These are phyloP conservation scores for Penicillium sp. DNA, from an alignment of 2,329 filamentous ascomycete genomes.

Conservation along the genomic window DNA sequence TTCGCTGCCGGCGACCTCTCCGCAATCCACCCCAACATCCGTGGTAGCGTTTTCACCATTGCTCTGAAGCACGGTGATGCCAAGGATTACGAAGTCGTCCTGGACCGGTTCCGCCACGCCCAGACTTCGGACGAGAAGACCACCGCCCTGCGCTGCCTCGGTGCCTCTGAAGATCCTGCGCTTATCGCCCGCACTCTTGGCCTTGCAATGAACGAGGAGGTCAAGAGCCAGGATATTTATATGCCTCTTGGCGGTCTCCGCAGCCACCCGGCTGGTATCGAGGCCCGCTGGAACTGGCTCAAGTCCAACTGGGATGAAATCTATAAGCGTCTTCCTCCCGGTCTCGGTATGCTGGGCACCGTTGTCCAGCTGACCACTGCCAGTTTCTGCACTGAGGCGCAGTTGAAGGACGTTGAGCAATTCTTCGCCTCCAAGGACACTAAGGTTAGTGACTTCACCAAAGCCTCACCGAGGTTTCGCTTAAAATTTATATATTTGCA, in stretches of 20 bases:
- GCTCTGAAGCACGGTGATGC: conserved; percentile 79
- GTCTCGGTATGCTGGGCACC: conserved; percentile 77
- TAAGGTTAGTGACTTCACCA: conserved; percentile 51
- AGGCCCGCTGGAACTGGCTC: conserved; percentile 79
- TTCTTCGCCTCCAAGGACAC: conserved; percentile 84
- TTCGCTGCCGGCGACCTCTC: conserved; percentile 74
- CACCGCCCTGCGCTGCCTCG: conserved; percentile 79
- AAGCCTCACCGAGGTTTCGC: neutral
- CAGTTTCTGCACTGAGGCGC: conserved; percentile 73
- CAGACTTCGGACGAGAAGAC: conserved; percentile 85
- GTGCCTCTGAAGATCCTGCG: conserved; percentile 71
- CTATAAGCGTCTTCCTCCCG: conserved; percentile 77
- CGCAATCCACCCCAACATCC: conserved; percentile 88
- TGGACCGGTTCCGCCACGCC: conserved; percentile 72
- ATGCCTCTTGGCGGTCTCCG: conserved; percentile 79
- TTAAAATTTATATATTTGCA: neutral
- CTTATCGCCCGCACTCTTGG: conserved; percentile 78
- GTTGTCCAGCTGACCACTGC: conserved; percentile 80
- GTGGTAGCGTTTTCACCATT: conserved; percentile 81
- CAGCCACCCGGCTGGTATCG: conserved; percentile 71
- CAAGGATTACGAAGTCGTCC: conserved; percentile 77
- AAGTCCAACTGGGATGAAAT: conserved; percentile 85
- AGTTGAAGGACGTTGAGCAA: conserved; percentile 69
- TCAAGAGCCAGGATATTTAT: conserved; percentile 94
- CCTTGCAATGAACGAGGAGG: conserved; percentile 72